Conservation (phyloP, 140 eudicot species). For the Flaveria floridana region DNA sequence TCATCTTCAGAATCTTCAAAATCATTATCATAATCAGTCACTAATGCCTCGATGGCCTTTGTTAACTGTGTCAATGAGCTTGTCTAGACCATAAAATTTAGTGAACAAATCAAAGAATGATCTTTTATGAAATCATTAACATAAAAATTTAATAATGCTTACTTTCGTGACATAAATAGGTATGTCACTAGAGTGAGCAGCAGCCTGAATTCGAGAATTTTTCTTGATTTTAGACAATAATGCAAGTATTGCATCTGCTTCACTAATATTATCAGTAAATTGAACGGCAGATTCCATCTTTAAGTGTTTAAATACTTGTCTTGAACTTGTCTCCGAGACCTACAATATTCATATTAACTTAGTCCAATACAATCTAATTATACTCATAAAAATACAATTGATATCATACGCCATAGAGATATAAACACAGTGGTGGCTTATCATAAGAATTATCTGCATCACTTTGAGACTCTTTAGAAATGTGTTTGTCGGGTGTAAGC, state of each 20-base stretch:
- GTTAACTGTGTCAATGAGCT: constrained; percentile 66
- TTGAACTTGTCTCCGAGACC: constrained; percentile 71
- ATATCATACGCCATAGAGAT: constrained; percentile 83
- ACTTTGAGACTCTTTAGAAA: constrained; percentile 34
- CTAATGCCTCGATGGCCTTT: constrained; percentile 64
- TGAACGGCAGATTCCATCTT: constrained; percentile 54
- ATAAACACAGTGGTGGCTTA: constrained; percentile 49
- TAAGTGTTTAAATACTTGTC: constrained; percentile 67
- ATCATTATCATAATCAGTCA: constrained; percentile 65
- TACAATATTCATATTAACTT: constrained; percentile 37
- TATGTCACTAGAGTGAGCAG: constrained; percentile 75
- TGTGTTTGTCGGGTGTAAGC: constrained; percentile 28
- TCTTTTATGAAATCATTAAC: background rate
- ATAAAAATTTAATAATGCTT: background rate
- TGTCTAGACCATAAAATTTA: constrained; percentile 50
- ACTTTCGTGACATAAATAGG: constrained; percentile 83
- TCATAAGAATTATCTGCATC: constrained; percentile 36
- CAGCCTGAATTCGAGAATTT: constrained; percentile 83
- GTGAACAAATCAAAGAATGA: constrained; percentile 10
- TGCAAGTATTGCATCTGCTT: constrained; percentile 86
- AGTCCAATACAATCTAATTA: constrained; percentile 7
- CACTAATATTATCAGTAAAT: constrained; percentile 81
- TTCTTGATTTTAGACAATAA: constrained; percentile 76
- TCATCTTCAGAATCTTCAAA: constrained; percentile 60
- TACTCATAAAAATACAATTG: background rate